phyloP scores from a whole-genome alignment of 495 filamentous ascomycete species.

The Talaromyces thailandensis region DNA sequence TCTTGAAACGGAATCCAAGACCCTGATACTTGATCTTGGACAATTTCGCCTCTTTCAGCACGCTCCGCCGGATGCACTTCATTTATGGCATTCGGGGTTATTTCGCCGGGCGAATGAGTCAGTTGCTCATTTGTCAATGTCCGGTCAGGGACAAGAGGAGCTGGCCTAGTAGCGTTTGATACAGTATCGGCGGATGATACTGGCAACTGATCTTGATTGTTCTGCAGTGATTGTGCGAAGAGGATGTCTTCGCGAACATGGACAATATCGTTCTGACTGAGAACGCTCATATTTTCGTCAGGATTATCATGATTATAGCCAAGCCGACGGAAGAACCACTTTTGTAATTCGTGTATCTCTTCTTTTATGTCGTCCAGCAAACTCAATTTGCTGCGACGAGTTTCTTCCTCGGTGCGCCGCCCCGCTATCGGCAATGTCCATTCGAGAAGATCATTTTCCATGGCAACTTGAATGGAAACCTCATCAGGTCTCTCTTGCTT shows the following conservation, averaged over 20 bases:
- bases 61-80: constrained; percentile 20
- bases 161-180: constrained; percentile 2
- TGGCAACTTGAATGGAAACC: constrained; percentile 36
- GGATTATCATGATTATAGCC: constrained; percentile 14
- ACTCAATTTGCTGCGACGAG: constrained; percentile 28
- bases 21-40: background rate
- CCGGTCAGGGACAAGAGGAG: constrained; percentile 15
- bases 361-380: constrained; percentile 29
- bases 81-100: constrained; percentile 24
- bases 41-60: constrained; percentile 11
- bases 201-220: background rate
- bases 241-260: background rate
- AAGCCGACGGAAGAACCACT: constrained; percentile 26
- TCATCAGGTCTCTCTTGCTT: constrained; percentile 35
- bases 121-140: constrained; percentile 28
- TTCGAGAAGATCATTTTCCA: constrained; percentile 39
- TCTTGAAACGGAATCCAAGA: constrained; percentile 4
- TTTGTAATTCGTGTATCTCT: constrained; percentile 22
- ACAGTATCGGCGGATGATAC: background rate
- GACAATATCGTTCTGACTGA: background rate
- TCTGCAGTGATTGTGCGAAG: constrained; percentile 5
- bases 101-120: constrained; percentile 29
- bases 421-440: constrained; percentile 37
- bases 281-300: constrained; percentile 5
- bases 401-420: constrained; percentile 33